A percentile compares a stretch with the other conserved stretches of the same genome.
Evolutionary conservation across 1,139 yeast species (phyloP).

Genomic region (Zygosaccharomyces pseudobailii): DNA sequence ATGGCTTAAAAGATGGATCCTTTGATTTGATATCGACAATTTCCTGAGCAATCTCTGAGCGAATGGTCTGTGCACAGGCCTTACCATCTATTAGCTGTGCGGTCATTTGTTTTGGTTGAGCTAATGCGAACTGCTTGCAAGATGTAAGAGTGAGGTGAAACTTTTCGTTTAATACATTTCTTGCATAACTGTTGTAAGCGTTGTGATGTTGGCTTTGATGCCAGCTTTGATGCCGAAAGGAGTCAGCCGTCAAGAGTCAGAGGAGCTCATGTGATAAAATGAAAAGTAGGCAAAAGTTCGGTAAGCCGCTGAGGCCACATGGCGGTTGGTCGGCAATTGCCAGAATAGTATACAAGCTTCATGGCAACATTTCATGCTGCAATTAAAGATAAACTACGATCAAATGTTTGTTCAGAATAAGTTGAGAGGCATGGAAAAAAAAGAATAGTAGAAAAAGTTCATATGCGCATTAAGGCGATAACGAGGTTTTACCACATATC

Average conservation of each 20-base stretch:
- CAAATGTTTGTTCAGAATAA: too few relatives aligned
- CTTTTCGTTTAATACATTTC: background rate
- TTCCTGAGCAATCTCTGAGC: conserved; percentile 45
- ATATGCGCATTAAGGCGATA: too few relatives aligned
- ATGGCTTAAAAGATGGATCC: conserved; percentile 66
- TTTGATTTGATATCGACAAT: conserved; percentile 50
- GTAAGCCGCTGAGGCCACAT: background rate
- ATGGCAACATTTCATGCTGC: too few relatives aligned
- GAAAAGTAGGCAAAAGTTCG: background rate
- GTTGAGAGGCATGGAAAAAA: too few relatives aligned
- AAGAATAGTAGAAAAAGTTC: too few relatives aligned
- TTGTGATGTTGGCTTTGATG: background rate
- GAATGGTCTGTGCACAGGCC: conserved; percentile 55
- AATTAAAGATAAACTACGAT: too few relatives aligned
- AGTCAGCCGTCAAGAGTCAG: conserved; percentile 5
- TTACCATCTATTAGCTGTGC: conserved; percentile 57
- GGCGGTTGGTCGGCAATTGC: background rate
- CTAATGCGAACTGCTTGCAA: background rate
- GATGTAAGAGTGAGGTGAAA: background rate
- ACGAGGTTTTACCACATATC: too few relatives aligned
- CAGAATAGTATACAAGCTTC: too few relatives aligned
- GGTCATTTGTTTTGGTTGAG: conserved; percentile 10
- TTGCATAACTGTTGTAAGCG: background rate
- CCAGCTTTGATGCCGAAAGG: conserved; percentile 2
- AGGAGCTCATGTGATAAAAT: conserved; percentile 1